Conservation (phyloP, 1,139 yeast species). For the Taphrina flavorubra region DNA sequence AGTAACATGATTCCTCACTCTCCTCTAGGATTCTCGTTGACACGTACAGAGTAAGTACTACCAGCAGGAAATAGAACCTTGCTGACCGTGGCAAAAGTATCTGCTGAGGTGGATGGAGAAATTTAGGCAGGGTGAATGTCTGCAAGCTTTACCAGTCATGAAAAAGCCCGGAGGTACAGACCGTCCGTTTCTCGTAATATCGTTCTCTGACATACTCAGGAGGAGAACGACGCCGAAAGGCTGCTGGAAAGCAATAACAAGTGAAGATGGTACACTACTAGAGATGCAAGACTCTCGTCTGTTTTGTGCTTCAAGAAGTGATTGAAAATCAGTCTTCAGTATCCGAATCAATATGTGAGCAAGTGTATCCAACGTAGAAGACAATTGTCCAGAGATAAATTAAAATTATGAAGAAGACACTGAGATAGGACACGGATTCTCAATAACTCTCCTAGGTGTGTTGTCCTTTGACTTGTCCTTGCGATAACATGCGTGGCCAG, state of each 20-base stretch:
- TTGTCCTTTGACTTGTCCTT: conserved; percentile 6
- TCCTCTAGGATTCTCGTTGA: background rate
- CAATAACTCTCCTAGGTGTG: background rate
- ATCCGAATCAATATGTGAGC: too few relatives aligned
- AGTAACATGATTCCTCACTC: background rate
- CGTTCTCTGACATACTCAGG: conserved; percentile 1
- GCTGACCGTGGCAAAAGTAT: conserved; percentile 9
- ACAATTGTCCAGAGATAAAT: too few relatives aligned
- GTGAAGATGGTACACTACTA: background rate
- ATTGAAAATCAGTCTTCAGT: too few relatives aligned
- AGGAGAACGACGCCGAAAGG: conserved; percentile 35
- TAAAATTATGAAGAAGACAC: too few relatives aligned
- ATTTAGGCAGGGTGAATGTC: conserved; percentile 30
- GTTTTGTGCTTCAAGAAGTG: too few relatives aligned
- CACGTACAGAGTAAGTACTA: background rate
- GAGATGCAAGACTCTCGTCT: too few relatives aligned
- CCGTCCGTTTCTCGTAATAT: background rate
- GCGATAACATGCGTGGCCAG: background rate
- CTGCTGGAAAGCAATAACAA: conserved; percentile 27
- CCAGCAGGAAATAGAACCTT: background rate
- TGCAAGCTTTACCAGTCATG: conserved; percentile 30
- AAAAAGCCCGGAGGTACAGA: conserved; percentile 21
- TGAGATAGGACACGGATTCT: too few relatives aligned
- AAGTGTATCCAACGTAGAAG: too few relatives aligned
- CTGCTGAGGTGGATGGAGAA: conserved; percentile 36